Evolutionary conservation across 1,284 basidiomycete genomes (phyloP), one percentile per base, ranked within the genome.

Genomic region (Ganoderma lucidum): DNA sequence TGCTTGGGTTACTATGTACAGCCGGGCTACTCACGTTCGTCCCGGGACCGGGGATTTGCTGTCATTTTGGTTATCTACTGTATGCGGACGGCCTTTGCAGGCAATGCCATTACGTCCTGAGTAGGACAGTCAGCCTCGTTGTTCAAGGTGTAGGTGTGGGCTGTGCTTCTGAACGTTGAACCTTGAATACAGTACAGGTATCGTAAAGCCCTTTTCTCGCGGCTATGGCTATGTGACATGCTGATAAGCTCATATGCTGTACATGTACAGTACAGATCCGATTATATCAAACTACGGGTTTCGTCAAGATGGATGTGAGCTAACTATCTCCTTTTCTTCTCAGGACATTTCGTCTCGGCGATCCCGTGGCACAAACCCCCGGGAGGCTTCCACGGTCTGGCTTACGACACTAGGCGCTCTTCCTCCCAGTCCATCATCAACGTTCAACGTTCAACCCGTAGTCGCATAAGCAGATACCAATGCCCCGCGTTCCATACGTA

Each of bases 51-150:
- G 9, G 28, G 37, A 3, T 51, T 15, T 60, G 62, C 64, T 69
- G 51, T 51, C 35, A 55, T 48, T 17, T 63, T 66, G 64, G 62
- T 66, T 62, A 56, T 70, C 62, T 60, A 41, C 37, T 45, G 66
- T 64, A 58, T 59, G 35, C 35, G 59, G 37, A 41, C n/a, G 3
- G 39, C 23, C 30, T 60, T 60, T n/a, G 39, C 41, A 14, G 53
- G 30, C 14, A 55, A 55, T 32, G 28, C 15, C 53, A 55, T 55
- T 28, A 12, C 10, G 48, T 51, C n/a, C n/a, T 28, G n/a, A 9
- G 23, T 23, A 51, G 48, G 6, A 51, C 12, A 5, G 35, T 35
- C 8, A 19, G 6, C 8, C 45, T 9, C 19, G 19, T 19, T n/a
- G 45, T 48, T 48, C n/a, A n/a, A n/a, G n/a, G n/a, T n/a, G 19